A percentile compares a stretch with the other conserved stretches of the same genome.
Evolutionary conservation across 345 rosid species (phyloP).

Genomic region (Aurinia saxatilis): DNA sequence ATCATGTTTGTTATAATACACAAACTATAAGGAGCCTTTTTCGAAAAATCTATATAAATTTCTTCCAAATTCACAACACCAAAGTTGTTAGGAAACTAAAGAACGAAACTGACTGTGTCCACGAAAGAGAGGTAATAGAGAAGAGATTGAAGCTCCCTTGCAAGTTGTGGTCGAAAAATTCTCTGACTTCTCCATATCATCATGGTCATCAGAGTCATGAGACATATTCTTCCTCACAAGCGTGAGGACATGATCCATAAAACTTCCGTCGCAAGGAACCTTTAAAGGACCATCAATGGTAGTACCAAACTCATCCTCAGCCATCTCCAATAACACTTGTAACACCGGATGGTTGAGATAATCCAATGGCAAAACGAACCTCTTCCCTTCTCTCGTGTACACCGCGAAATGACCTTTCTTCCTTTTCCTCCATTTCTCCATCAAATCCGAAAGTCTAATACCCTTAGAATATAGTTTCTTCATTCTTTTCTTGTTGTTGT

Average conservation of each 20-base stretch:
- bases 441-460: constrained; percentile 24
- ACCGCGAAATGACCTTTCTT: constrained; percentile 42
- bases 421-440: constrained; percentile 34
- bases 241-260: constrained; percentile 31
- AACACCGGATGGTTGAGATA: constrained; percentile 43
- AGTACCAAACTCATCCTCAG: constrained; percentile 39
- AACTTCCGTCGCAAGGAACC: constrained; percentile 39
- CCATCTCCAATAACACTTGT: constrained; percentile 38
- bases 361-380: constrained; percentile 33
- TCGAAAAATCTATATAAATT: background rate
- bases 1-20: background rate
- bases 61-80: background rate
- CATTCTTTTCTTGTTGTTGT: background rate
- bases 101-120: constrained; percentile 12
- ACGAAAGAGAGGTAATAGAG: constrained; percentile 16
- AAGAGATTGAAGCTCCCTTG: constrained; percentile 18
- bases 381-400: constrained; percentile 36
- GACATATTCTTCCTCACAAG: constrained; percentile 28
- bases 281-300: constrained; percentile 33
- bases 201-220: background rate
- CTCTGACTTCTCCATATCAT: constrained; percentile 6
- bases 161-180: constrained; percentile 20
- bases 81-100: constrained; percentile 5
- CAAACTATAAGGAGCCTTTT: background rate
- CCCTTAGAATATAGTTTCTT: constrained; percentile 26